Conservation (phyloP, 345 rosid genomes). For the Sapria himalayana region DNA sequence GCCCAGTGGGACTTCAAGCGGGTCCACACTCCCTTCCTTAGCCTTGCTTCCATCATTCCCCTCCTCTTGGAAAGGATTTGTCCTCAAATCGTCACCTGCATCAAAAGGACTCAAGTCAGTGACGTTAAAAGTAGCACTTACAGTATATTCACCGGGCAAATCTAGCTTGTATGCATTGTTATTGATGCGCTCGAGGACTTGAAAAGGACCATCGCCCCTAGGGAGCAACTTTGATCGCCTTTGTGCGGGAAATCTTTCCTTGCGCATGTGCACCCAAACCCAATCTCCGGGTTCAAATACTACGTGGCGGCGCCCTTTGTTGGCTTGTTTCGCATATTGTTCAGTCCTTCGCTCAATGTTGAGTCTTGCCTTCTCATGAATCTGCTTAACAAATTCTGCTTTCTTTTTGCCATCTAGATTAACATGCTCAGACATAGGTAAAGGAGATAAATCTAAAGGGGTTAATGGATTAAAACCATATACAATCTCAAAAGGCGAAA, state of each 20-base stretch:
- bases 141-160: background rate
- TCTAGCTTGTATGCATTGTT: background rate
- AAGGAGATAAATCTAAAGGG: too few relatives aligned
- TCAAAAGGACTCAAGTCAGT: background rate
- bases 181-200: background rate
- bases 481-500: too few relatives aligned
- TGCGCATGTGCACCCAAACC: too few relatives aligned
- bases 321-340: background rate
- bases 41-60: background rate
- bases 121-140: background rate
- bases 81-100: conserved; percentile 2
- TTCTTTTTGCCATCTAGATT: too few relatives aligned
- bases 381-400: background rate
- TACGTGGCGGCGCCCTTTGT: background rate
- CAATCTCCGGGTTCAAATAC: background rate
- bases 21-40: too few relatives aligned
- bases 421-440: too few relatives aligned
- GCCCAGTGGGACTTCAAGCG: too few relatives aligned
- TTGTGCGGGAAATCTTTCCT: background rate
- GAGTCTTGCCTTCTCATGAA: background rate
- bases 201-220: background rate
- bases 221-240: background rate
- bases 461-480: too few relatives aligned
- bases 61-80: background rate
- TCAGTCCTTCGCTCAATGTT: too few relatives aligned